Conservation (phyloP, 2,329 filamentous ascomycete genomes). For the Fusarium sp. region DNA sequence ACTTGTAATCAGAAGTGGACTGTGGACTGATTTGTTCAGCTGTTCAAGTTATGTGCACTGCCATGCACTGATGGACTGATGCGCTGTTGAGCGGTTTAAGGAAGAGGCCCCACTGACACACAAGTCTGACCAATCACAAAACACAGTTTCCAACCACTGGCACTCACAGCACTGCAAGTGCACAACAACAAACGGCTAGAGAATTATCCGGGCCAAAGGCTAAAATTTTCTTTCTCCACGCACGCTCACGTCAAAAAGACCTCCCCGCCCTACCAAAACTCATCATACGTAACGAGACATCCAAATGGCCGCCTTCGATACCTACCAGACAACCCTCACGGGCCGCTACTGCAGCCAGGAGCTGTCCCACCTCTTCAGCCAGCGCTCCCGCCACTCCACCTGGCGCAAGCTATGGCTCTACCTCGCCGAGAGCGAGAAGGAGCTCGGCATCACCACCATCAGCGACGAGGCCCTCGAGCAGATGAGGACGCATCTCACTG, state of each 20-base stretch:
- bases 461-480: conserved; percentile 29
- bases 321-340: conserved; percentile 13
- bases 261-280: neutral
- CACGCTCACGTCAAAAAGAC: neutral
- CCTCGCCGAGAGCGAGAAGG: conserved; percentile 28
- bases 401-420: conserved; percentile 31
- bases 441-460: conserved; percentile 27
- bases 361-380: conserved; percentile 19
- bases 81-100: neutral
- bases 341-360: conserved; percentile 19
- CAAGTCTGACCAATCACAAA: neutral
- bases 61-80: neutral
- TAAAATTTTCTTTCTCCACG: neutral
- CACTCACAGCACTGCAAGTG: neutral
- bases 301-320: conserved; percentile 8
- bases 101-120: neutral
- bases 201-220: neutral
- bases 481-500: conserved; percentile 17
- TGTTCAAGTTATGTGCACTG: neutral
- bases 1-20: no score
- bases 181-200: neutral
- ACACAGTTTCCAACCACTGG: neutral
- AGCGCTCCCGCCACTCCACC: conserved; percentile 20
- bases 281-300: no score
- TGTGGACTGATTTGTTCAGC: neutral